A percentile compares a stretch with the other conserved stretches of the same genome.
phyloP scores from a whole-genome alignment of 768 basidiomycete species.

The Chalciporus chontae region DNA sequence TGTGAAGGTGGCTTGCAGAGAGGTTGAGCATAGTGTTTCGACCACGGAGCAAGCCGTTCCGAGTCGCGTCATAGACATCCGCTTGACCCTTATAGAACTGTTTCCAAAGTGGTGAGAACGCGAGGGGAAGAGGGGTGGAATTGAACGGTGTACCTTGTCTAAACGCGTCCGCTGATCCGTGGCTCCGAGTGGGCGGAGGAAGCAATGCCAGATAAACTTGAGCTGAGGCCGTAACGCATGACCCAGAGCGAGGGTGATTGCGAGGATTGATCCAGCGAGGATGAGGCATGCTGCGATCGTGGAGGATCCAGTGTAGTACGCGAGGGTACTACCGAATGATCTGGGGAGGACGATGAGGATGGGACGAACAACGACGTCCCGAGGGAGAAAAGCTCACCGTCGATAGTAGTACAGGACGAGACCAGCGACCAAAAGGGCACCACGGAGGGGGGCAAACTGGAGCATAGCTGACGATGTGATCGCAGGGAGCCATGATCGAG shows the following conservation, averaged over 20 bases:
- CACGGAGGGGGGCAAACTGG: conserved; percentile 11
- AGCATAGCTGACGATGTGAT: conserved; percentile 2
- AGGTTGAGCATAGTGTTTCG: conserved; percentile 69
- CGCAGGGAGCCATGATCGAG: background rate
- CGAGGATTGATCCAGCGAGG: conserved; percentile 21
- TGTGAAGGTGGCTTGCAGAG: conserved; percentile 57
- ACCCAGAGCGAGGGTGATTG: conserved; percentile 19
- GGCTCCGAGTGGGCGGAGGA: conserved; percentile 39
- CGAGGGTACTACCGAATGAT: conserved; percentile 15
- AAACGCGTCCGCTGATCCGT: conserved; percentile 42
- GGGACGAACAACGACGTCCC: no score
- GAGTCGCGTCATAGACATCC: conserved; percentile 67
- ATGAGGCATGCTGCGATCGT: conserved; percentile 26
- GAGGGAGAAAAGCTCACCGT: conserved; percentile 8
- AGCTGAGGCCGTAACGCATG: conserved; percentile 36
- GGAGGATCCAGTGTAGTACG: conserved; percentile 29
- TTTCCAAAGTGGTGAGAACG: background rate
- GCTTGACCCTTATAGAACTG: conserved; percentile 70
- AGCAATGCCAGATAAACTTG: conserved; percentile 50
- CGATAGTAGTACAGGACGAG: conserved; percentile 18
- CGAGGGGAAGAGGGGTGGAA: background rate
- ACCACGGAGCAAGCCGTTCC: conserved; percentile 59
- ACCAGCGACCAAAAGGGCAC: conserved; percentile 18
- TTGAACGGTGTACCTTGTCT: conserved; percentile 34
- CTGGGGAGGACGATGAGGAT: conserved; percentile 5